Conservation (phyloP, 306 rosid species). For the Pyrus betulifolia region DNA sequence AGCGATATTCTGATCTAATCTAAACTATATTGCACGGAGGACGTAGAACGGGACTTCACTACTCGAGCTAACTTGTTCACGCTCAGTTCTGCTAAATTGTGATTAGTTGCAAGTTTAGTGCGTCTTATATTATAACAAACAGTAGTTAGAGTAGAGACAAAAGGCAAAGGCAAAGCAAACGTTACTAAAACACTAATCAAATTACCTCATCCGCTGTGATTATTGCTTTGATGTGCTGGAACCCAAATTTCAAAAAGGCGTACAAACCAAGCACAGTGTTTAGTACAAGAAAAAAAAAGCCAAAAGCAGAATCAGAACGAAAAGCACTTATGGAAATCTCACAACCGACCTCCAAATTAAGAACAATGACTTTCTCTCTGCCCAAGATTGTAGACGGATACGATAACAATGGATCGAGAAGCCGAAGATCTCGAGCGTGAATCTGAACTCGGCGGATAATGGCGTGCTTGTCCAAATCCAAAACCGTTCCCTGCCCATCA, state of each 20-base stretch:
- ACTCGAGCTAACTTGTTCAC: neutral
- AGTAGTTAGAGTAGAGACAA: neutral
- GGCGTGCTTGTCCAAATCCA: constrained; percentile 71
- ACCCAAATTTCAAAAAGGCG: constrained; percentile 4
- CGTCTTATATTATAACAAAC: neutral
- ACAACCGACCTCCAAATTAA: constrained; percentile 60
- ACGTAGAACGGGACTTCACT: neutral
- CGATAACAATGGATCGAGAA: constrained; percentile 64
- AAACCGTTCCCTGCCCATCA: constrained; percentile 31
- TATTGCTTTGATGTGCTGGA: constrained; percentile 82
- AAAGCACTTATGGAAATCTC: neutral
- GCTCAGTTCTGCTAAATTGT: neutral
- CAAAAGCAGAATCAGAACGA: neutral
- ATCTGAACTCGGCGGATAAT: constrained; percentile 66
- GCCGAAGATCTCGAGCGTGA: constrained; percentile 74
- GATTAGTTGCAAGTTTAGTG: neutral
- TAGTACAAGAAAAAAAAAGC: neutral
- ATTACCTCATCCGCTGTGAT: constrained; percentile 73
- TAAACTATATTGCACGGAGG: too few species aligned
- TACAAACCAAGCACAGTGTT: neutral
- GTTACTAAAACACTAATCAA: neutral
- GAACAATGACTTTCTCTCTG: constrained; percentile 76
- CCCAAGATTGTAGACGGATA: constrained; percentile 76
- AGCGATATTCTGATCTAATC: too few species aligned
- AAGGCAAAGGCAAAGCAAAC: neutral